These are phyloP conservation scores for Linum lewisii DNA, from an alignment of 345 rosid species.

Conservation along the genomic window DNA sequence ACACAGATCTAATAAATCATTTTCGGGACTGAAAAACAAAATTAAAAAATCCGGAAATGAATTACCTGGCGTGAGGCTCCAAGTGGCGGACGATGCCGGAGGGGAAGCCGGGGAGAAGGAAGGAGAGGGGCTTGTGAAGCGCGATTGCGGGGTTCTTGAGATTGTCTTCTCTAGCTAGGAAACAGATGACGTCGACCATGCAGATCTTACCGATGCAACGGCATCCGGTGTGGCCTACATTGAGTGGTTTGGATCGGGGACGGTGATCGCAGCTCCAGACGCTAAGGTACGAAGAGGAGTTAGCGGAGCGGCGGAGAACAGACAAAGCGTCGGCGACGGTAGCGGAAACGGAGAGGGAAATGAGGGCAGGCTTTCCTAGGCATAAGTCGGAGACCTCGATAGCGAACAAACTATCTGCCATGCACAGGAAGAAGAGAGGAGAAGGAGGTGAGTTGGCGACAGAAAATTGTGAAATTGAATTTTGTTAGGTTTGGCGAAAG, in stretches of 20 bases:
- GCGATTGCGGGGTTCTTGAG: conserved; percentile 45
- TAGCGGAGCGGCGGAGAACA: conserved; percentile 51
- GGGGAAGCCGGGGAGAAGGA: conserved; percentile 39
- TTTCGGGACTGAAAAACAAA: not conserved
- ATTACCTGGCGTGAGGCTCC: conserved; percentile 60
- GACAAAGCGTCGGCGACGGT: conserved; percentile 47
- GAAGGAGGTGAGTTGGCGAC: not conserved
- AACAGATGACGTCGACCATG: conserved; percentile 84
- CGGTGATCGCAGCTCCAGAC: conserved; percentile 70
- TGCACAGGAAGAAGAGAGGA: conserved; percentile 16
- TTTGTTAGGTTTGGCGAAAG: not conserved
- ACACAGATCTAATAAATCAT: not conserved
- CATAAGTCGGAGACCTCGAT: conserved; percentile 79
- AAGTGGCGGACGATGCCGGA: conserved; percentile 41
- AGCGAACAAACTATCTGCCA: conserved; percentile 63
- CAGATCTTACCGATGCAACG: conserved; percentile 75
- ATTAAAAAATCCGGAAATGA: not conserved
- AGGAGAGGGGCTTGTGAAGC: conserved; percentile 50
- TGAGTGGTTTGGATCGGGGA: not conserved
- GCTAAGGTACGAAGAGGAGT: conserved; percentile 34
- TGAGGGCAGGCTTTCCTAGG: conserved; percentile 85
- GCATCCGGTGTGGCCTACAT: conserved; percentile 20
- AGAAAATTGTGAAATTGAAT: not conserved
- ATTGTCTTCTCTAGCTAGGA: conserved; percentile 46
- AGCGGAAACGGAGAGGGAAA: conserved; percentile 44